These are phyloP conservation scores for Plasmodium malariae DNA, from an alignment of 169 alveolate species.

Conservation along the genomic window DNA sequence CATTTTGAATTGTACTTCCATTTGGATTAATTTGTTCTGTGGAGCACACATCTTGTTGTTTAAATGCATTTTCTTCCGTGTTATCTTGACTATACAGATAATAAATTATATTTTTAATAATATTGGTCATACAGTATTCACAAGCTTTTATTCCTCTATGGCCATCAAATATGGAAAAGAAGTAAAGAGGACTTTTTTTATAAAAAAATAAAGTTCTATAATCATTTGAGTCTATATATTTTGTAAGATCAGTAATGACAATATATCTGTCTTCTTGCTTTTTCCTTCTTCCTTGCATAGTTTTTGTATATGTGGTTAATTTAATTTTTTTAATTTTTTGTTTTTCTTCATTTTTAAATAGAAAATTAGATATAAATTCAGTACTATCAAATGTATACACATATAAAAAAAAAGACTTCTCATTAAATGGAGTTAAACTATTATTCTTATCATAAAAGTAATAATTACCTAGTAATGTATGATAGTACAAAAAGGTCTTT, in stretches of 20 bases:
- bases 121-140: slow-evolving; percentile 66
- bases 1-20: background rate
- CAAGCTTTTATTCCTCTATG: slow-evolving; percentile 75
- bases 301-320: slow-evolving; percentile 56
- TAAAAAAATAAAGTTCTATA: slow-evolving; percentile 64
- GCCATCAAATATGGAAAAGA: slow-evolving; percentile 60
- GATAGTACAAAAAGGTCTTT: slow-evolving; percentile 51
- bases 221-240: slow-evolving; percentile 60
- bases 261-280: slow-evolving; percentile 69
- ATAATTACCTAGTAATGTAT: slow-evolving; percentile 35
- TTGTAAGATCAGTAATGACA: slow-evolving; percentile 45
- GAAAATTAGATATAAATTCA: slow-evolving; percentile 41
- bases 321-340: slow-evolving; percentile 35
- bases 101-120: slow-evolving; percentile 57
- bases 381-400: slow-evolving; percentile 57
- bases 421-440: slow-evolving; percentile 48
- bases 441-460: slow-evolving; percentile 68
- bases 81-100: slow-evolving; percentile 41
- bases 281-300: slow-evolving; percentile 75
- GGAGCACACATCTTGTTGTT: too few species aligned
- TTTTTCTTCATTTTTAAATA: slow-evolving; percentile 28
- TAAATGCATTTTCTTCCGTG: too few species aligned
- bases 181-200: slow-evolving; percentile 57
- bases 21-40: too few species aligned
- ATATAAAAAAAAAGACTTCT: slow-evolving; percentile 51